Evolutionary conservation across 192 early-diverging fungal genomes (phyloP), one percentile per base, ranked within the genome.

Genomic region (Coemansia sp.): DNA sequence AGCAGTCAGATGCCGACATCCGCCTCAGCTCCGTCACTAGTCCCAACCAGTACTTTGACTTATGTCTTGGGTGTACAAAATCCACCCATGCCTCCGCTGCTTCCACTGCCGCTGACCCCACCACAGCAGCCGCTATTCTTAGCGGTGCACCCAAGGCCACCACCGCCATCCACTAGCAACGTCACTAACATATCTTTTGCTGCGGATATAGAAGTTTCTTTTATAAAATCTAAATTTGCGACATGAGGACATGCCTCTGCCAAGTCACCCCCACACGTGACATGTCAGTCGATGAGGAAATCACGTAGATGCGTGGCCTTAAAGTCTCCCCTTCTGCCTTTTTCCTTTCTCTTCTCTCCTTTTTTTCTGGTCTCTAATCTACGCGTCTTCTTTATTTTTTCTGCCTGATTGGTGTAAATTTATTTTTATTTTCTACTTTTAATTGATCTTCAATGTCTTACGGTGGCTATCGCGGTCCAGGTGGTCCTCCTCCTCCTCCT

Each of bases 1-100:
- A 34, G 55, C 55, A 24, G 32, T 27, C 27, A 19, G 64, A 56
- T 34, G 15, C 61, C 44, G 72, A 59, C 15, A n/a, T 67, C 12
- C 66, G 53, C 3, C 72, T 91, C 12, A 89, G 90, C 32, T 68
- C 89, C n/a, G 90, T 99, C 63, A 87, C 89, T 62, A 95, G 97
- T 84, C 97, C 97, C 12, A 99, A 99, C 83, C 91, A 93, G 77
- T 99, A 88, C 76, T 95, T 92, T 82, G 93, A 97, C 74, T 70
- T 89, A 78, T 86, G 87, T 69, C 32, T 75, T 11, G 68, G 31
- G 38, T 56, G 64, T 42, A 66, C 62, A 62, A 67, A 68, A 41
- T n/a, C 56, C 50, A 24, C 39, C 22, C 29, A 15, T 0, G 34
- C 67, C 5, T 31, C 60, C 19, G 38, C 51, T 29, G 51, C 7